Evolutionary conservation across 2,329 filamentous ascomycete genomes (phyloP).

Genomic region (Ophiognomonia clavigignenti-juglandacearum): DNA sequence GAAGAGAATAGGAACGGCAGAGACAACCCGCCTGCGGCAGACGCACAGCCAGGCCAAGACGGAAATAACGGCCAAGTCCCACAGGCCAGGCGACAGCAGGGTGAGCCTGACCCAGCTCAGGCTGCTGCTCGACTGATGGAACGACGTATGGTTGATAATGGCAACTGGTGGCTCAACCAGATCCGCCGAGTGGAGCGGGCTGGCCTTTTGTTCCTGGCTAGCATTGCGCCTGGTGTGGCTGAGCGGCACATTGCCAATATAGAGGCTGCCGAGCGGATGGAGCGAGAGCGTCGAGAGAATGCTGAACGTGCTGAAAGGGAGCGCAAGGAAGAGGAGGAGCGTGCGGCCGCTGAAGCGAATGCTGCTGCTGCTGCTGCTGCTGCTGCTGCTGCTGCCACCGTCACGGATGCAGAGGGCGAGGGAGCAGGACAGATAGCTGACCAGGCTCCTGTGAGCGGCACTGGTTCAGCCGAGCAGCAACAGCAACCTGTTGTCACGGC

Average conservation of each 20-base stretch:
- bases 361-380: no score
- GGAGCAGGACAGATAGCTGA: background rate
- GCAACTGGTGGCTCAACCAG: conserved; percentile 44
- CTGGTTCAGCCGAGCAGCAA: conserved; percentile 2
- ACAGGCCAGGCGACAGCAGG: conserved; percentile 22
- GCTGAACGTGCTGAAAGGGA: conserved; percentile 34
- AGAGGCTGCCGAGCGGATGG: conserved; percentile 45
- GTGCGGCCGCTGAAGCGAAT: conserved; percentile 23
- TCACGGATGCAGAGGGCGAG: background rate
- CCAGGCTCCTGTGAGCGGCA: background rate
- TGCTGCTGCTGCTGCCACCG: conserved; percentile 18
- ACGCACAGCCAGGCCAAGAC: conserved; percentile 16
- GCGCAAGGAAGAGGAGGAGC: conserved; percentile 25
- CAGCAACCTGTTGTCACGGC: conserved; percentile 9
- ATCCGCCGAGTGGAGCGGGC: conserved; percentile 54
- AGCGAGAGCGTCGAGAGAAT: conserved; percentile 38
- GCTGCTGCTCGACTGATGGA: conserved; percentile 51
- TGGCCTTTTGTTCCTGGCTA: conserved; percentile 59
- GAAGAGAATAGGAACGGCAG: conserved; percentile 25
- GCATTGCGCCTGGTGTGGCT: conserved; percentile 60
- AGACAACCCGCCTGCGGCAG: conserved; percentile 19
- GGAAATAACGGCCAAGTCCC: conserved; percentile 22
- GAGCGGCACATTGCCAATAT: conserved; percentile 59
- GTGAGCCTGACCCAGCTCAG: conserved; percentile 40
- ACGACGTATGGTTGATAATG: conserved; percentile 38